Base-by-base conservation (phyloP, 768 basidiomycete species). In the Boletus rex-veris region DNA sequence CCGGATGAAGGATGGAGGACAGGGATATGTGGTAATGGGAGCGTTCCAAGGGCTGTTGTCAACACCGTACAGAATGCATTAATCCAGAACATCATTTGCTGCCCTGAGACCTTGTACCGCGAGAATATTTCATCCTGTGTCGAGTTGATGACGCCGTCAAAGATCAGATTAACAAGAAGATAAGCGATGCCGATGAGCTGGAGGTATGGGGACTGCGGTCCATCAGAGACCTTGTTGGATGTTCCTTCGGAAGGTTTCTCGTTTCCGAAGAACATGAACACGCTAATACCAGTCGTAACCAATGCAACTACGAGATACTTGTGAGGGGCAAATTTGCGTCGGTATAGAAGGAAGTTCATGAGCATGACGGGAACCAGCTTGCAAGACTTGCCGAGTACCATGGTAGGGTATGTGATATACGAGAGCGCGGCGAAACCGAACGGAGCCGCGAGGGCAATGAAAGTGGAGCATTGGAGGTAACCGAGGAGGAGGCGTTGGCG, bases 41-140 rank as follows among this genome's bases (percentile, higher is more conserved):
- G 77, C 7, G 88, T 67, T 26, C 86, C 80, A 26, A 97, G 83
- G 11, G 84, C 66, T 2, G 80, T 75, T 19, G 90, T 86, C 52
- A 92, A 68, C 36, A 86, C 56, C 4, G 93, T 90, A 72, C 88
- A 87, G 74, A 95, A 87, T 26, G 89, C 61, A 67, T 94, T 96
- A 72, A 99, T 96, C 84, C 85, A 96, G 69, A 98, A 86, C 97
- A 99, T 98, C 95, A 99, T 98, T 67, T 99, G 97, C 71, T 97
- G 94, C 8, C 97, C 97, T 3, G 82, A 75, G 41, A 83, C 77
- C 18, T 82, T 82, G 73, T 89, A 84, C 12, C 79, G 76, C 24
- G 84, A 76, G 73, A 99, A 98, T 54, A 99, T 88, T 73, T 98
- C 91, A 70, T 99, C 97, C 70, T 99, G 97, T 3, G 95, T 96